Conservation (phyloP, 352 stramenopile genomes). For the Globisporangium spiculum region DNA sequence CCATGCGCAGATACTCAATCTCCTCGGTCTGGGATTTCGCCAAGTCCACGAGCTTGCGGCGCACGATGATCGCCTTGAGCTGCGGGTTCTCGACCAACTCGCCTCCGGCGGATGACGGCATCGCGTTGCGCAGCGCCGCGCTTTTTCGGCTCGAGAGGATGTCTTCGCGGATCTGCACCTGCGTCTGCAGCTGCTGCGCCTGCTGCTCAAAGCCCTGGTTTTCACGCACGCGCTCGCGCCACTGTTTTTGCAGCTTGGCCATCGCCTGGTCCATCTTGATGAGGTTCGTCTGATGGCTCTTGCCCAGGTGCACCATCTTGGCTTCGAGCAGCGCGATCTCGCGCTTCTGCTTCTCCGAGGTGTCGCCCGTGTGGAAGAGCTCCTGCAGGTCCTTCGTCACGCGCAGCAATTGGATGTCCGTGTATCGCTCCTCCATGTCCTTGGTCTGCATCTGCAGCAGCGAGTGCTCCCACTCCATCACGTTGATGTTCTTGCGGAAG, state of each 20-base stretch:
- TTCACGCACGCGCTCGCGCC: conserved; percentile 69
- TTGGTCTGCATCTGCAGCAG: conserved; percentile 75
- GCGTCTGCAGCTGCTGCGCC: conserved; percentile 67
- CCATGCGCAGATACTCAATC: conserved; percentile 85
- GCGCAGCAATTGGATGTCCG: conserved; percentile 90
- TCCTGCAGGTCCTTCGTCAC: conserved; percentile 93
- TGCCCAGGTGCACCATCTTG: conserved; percentile 63
- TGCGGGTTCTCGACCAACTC: conserved; percentile 24
- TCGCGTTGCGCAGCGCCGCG: conserved; percentile 32
- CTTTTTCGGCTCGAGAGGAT: conserved; percentile 78
- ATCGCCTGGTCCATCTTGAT: conserved; percentile 59
- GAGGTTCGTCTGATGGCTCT: conserved; percentile 58
- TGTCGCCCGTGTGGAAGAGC: conserved; percentile 85
- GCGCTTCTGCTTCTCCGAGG: conserved; percentile 73
- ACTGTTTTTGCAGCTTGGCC: conserved; percentile 51
- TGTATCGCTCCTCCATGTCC: conserved; percentile 91
- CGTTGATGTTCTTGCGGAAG: conserved; percentile 93
- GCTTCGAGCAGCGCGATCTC: conserved; percentile 67
- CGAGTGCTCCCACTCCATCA: conserved; percentile 92
- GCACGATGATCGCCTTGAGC: conserved; percentile 87
- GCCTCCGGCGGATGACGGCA: not conserved
- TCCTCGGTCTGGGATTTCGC: conserved; percentile 89
- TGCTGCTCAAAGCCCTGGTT: conserved; percentile 82
- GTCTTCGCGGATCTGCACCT: conserved; percentile 87
- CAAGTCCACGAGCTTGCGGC: conserved; percentile 88